Conservation (phyloP, 805 yeast species). For the Pichia ethanolica region DNA sequence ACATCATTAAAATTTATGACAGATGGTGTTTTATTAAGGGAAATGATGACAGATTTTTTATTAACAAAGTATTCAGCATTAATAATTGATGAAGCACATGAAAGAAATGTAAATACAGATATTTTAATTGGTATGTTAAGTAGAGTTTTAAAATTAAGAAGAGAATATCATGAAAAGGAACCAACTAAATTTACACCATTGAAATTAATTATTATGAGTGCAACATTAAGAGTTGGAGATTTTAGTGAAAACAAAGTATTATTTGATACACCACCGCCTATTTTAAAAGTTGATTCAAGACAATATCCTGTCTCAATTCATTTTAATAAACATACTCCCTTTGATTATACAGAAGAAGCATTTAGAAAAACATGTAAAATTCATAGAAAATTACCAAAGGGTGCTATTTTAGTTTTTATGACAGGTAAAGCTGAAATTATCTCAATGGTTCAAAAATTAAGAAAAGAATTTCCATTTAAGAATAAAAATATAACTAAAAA, state of each 20-base stretch:
- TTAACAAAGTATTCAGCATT: slow-evolving; percentile 77
- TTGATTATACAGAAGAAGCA: slow-evolving; percentile 80
- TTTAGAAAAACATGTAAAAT: slow-evolving; percentile 79
- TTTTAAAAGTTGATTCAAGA: slow-evolving; percentile 83
- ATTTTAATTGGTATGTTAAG: slow-evolving; percentile 91
- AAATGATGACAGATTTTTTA: slow-evolving; percentile 83
- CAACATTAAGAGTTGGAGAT: slow-evolving; percentile 89
- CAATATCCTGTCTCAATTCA: slow-evolving; percentile 92
- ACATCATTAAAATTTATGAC: slow-evolving; percentile 87
- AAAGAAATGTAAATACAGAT: slow-evolving; percentile 92
- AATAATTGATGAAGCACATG: slow-evolving; percentile 96
- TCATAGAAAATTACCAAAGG: slow-evolving; percentile 81
- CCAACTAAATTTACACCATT: slow-evolving; percentile 50
- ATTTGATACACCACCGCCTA: slow-evolving; percentile 74
- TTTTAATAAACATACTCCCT: slow-evolving; percentile 73
- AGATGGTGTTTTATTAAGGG: slow-evolving; percentile 88
- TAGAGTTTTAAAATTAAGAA: slow-evolving; percentile 70
- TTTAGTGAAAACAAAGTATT: slow-evolving; percentile 74
- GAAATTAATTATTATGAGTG: slow-evolving; percentile 91
- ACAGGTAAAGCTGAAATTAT: slow-evolving; percentile 94
- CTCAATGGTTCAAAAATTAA: slow-evolving; percentile 60
- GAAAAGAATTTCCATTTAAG: slow-evolving; percentile 58
- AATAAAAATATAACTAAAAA: slow-evolving; percentile 11
- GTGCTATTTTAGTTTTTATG: slow-evolving; percentile 84
- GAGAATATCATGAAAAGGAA: slow-evolving; percentile 40